Conservation (phyloP, 1,284 basidiomycete genomes). For the Kalmanozyma brasiliensis region DNA sequence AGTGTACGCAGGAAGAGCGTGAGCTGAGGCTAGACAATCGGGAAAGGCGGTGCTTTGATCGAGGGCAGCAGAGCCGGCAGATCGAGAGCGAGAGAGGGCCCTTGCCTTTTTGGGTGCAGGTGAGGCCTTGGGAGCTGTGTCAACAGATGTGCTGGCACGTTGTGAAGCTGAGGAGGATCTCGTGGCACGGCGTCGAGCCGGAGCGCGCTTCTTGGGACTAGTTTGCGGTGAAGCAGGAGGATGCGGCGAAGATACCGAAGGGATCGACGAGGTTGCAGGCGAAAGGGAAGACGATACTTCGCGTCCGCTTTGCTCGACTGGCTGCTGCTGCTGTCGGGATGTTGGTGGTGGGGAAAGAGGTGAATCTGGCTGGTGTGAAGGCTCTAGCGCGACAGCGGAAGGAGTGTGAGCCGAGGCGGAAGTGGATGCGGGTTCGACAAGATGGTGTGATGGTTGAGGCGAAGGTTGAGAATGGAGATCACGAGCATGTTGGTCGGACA, state of each 20-base stretch:
- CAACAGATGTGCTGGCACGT: slow-evolving; percentile 14
- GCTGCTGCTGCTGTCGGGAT: slow-evolving; percentile 15
- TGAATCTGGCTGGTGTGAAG: background rate
- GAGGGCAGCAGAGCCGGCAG: background rate
- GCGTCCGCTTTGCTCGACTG: slow-evolving; percentile 5
- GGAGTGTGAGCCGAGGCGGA: slow-evolving; percentile 3
- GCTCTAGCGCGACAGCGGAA: background rate
- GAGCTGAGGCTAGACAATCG: background rate
- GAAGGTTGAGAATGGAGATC: slow-evolving; percentile 25
- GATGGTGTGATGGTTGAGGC: slow-evolving; percentile 22
- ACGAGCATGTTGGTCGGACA: slow-evolving; percentile 22
- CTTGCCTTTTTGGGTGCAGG: background rate
- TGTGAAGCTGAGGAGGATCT: slow-evolving; percentile 21
- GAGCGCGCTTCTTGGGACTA: background rate
- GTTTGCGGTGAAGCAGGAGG: background rate
- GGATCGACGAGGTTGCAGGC: slow-evolving; percentile 31
- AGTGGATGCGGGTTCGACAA: slow-evolving; percentile 8
- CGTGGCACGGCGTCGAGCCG: slow-evolving; percentile 1
- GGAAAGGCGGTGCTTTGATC: slow-evolving; percentile 2
- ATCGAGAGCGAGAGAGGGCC: background rate
- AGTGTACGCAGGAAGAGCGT: background rate
- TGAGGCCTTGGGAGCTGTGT: slow-evolving; percentile 4
- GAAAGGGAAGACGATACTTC: slow-evolving; percentile 37
- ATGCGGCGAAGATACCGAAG: slow-evolving; percentile 21
- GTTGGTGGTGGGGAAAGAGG: background rate